Percentiles rank a stretch among this genome's conserved stretches.
Evolutionary conservation across 2,329 filamentous ascomycete species (phyloP).

Genomic region (Aquanectria penicillioides): DNA sequence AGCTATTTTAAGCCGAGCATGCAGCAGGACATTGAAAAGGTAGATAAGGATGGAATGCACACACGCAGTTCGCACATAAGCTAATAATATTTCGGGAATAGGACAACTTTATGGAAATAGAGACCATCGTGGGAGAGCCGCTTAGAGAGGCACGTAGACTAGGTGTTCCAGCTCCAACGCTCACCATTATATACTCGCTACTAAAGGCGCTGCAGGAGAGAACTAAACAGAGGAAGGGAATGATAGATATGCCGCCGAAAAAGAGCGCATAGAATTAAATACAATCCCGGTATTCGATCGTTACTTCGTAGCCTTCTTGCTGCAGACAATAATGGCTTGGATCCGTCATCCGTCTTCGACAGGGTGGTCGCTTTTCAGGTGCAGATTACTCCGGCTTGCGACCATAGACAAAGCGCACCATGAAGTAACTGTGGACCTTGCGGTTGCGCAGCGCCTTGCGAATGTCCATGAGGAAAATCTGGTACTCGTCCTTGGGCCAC

Average conservation of each 20-base stretch:
- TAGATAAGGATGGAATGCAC: rapidly evolving
- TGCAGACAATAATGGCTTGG: no score
- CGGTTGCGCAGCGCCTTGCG: slow-evolving; percentile 28
- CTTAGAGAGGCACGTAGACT: neutral
- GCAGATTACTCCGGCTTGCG: slow-evolving; percentile 26
- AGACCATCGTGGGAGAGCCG: neutral
- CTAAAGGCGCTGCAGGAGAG: neutral
- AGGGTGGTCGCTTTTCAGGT: no score
- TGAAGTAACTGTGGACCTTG: slow-evolving; percentile 32
- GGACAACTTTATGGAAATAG: neutral
- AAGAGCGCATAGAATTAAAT: no score
- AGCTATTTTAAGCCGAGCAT: neutral
- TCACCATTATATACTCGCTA: neutral
- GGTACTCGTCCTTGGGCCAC: slow-evolving; percentile 35
- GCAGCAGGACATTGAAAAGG: slow-evolving; percentile 3
- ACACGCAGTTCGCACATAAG: neutral
- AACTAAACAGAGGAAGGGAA: neutral
- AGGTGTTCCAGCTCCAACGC: neutral
- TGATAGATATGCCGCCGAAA: neutral
- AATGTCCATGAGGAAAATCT: slow-evolving; percentile 31
- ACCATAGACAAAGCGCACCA: slow-evolving; percentile 32
- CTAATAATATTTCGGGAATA: neutral
- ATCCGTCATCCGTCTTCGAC: no score
- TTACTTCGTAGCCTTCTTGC: no score
- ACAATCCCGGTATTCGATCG: no score